phyloP scores from a whole-genome alignment of 768 basidiomycete genomes.

The Rubroboletus pulcherrimus region DNA sequence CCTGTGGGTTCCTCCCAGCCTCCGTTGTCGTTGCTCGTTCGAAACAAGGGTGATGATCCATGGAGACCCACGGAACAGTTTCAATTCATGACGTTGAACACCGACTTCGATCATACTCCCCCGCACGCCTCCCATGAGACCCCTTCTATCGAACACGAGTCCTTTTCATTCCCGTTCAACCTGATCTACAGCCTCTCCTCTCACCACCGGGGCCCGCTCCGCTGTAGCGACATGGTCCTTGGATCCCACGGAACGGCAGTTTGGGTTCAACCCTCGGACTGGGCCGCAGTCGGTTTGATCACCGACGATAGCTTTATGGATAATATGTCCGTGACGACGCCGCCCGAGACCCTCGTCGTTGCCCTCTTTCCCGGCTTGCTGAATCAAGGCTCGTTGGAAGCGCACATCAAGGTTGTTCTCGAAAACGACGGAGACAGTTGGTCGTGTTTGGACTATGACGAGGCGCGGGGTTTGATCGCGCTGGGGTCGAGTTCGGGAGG shows the following conservation, averaged over 20 bases:
- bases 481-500: constrained; percentile 49
- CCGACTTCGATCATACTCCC: constrained; percentile 22
- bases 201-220: constrained; percentile 45
- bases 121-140: neutral
- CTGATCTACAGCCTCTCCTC: constrained; percentile 35
- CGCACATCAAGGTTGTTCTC: constrained; percentile 30
- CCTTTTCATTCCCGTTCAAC: constrained; percentile 49
- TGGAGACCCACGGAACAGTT: constrained; percentile 51
- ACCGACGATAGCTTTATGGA: constrained; percentile 16
- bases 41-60: constrained; percentile 57
- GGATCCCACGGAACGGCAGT: constrained; percentile 56
- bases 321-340: constrained; percentile 13
- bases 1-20: neutral
- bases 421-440: constrained; percentile 36
- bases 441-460: constrained; percentile 62
- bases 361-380: constrained; percentile 47
- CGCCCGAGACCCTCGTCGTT: constrained; percentile 42
- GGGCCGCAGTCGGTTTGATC: constrained; percentile 38
- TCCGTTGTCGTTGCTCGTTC: constrained; percentile 49
- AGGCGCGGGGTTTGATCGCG: constrained; percentile 49
- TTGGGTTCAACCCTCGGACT: constrained; percentile 58
- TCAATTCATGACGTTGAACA: constrained; percentile 48
- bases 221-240: constrained; percentile 51
- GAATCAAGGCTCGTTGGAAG: constrained; percentile 14
- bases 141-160: constrained; percentile 12